Base-by-base conservation (phyloP, 2,329 filamentous ascomycete species). In the Cadophora sp. region DNA sequence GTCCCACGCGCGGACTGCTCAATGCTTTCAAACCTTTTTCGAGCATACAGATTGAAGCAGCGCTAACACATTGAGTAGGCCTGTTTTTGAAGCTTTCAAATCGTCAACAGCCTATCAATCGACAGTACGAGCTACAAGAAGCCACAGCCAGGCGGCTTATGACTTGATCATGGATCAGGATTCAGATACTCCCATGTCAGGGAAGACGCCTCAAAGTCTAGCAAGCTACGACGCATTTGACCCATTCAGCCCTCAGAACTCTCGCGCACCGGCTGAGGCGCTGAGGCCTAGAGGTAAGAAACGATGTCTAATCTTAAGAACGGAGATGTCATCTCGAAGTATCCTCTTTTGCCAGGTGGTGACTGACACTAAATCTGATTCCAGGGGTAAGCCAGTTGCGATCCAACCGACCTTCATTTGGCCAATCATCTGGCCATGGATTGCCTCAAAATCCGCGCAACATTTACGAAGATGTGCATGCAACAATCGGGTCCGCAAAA, bases 81-180 rank as follows among this genome's bases (percentile, higher is more conserved):
- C 75, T 27, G 69, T 71, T 3, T 76, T 78, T 62, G 74, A 74
- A 29, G 12, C 65, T 4, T 73, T 75, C 48, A 73, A 73, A 56
- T 51, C 66, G 31, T 68, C 68, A n/a, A 50, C 61, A 19, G 66
- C 69, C 56, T 72, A 68, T 58, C 70, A 68, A 24, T 58, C 70
- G 11, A 55, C 64, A 0, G 62, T 64, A 11, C 67, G 61, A n/a
- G 60, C 50, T 19, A 50, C 63, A 27, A 69, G 74, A 37, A 61
- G 75, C 48, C 66, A 75, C 29, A 76, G 75, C 51, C 71, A 77
- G 59, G 74, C 75, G 27, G 72, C 74, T 8, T 76, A 71, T 65
- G 76, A 77, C 24, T 60, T 76, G 9, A 75, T 76, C 19, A 69
- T 66, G 14, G 69, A 68, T n/a, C 69, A 72, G n/a, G 66, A 66